Evolutionary conservation across 2,329 filamentous ascomycete genomes (phyloP).

Genomic region (Phialocephala sp.): DNA sequence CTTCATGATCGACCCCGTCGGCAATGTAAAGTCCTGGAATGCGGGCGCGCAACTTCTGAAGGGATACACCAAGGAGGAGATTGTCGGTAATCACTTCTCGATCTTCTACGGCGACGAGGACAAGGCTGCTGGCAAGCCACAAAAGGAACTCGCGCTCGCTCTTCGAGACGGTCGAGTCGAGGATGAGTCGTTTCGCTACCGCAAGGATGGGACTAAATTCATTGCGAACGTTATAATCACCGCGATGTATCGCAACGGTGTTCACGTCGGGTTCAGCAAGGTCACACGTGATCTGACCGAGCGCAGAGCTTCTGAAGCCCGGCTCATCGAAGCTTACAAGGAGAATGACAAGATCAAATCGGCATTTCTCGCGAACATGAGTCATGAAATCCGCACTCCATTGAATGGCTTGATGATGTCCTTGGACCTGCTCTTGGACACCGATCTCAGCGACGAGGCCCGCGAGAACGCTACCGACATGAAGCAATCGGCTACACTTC

Average conservation of each 20-base stretch:
- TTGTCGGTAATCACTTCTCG: conserved; percentile 64
- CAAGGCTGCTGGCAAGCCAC: conserved; percentile 54
- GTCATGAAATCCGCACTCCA: conserved; percentile 67
- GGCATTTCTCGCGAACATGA: conserved; percentile 68
- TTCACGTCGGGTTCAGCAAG: conserved; percentile 63
- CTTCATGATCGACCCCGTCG: conserved; percentile 62
- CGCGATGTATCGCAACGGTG: conserved; percentile 56
- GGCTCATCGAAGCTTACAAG: conserved; percentile 61
- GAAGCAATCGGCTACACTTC: conserved; percentile 61
- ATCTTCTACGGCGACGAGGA: conserved; percentile 61
- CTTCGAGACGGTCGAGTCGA: conserved; percentile 61
- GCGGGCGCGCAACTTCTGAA: conserved; percentile 59
- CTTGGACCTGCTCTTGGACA: conserved; percentile 61
- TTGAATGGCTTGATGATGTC: conserved; percentile 68
- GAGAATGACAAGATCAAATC: conserved; percentile 67
- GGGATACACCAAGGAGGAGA: conserved; percentile 59
- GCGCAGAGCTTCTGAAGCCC: conserved; percentile 58
- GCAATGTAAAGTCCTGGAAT: conserved; percentile 62
- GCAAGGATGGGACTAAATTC: conserved; percentile 62
- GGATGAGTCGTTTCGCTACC: conserved; percentile 65
- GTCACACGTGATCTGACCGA: conserved; percentile 64
- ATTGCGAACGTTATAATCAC: conserved; percentile 67
- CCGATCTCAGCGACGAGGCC: conserved; percentile 57
- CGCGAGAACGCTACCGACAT: conserved; percentile 62
- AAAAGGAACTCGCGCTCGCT: conserved; percentile 56